Base-by-base conservation (phyloP, 306 rosid genomes). In the Prosopis cineraria region DNA sequence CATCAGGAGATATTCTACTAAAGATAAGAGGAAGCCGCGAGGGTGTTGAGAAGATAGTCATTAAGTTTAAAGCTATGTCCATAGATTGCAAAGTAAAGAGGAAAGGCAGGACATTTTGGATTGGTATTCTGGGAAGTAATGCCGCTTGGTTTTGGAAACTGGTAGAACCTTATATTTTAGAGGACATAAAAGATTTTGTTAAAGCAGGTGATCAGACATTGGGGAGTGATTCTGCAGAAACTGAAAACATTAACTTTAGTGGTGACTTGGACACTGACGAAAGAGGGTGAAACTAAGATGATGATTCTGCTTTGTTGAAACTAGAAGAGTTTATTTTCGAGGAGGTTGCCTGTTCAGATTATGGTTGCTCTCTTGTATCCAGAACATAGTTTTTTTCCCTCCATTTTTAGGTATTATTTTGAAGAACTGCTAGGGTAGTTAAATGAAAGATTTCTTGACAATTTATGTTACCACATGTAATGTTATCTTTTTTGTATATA, bases 101-200 rank as follows among this genome's bases (percentile, higher is more conserved):
- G 47, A 94, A 86, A 79, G 97, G 98, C 75, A 87, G 80, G 81
- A 83, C 77, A 59, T 92, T 81, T 86, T 94, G 97, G 97, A 94
- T 92, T 69, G 97, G 97, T 73, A 84, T 94, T 70, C 73, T 94
- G 19, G 97, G 93, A 80, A 84, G 84, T 88, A 86, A 87, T 82
- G 64, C 95, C 10, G 60, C 82, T 29, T 91, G 82, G 87, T 91
- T 94, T 79, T 92, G 97, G 97, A 92, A 91, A 81, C 68, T 92
- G 74, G 85, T 84, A 17, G 97, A 92, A 78, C 97, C 98, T 12
- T 89, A 85, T 66, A 65, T 94, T 69, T 68, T 90, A 74, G 91
- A 87, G 25, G 90, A 83, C 60, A 56, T 80, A 76, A 90, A 84
- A 76, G 80, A 84, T 70, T 69, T 78, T 81, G 77, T 79, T 22